Evolutionary conservation across 73 alveolate species (phyloP).

Genomic region (Paramecium octaurelia): DNA sequence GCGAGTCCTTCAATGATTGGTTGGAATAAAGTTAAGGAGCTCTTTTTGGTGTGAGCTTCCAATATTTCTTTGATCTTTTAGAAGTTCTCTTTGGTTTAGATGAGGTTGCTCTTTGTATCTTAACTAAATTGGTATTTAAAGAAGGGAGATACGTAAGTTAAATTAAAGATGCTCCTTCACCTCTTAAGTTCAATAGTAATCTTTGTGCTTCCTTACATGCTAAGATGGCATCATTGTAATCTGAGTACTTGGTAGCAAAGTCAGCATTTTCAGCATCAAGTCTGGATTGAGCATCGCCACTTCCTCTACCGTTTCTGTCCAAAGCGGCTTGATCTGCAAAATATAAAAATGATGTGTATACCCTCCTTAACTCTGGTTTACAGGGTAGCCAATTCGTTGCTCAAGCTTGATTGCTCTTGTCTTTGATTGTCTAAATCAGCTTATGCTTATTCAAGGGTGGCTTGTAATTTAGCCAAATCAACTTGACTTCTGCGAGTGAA

Average conservation of each 20-base stretch:
- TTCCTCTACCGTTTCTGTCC: conserved; percentile 35
- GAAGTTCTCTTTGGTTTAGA: conserved; percentile 40
- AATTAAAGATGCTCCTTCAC: conserved; percentile 37
- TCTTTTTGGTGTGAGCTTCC: conserved; percentile 41
- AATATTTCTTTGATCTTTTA: conserved; percentile 42
- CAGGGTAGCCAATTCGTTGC: not conserved
- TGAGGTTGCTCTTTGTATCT: conserved; percentile 19
- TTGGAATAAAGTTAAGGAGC: not conserved
- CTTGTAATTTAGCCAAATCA: conserved; percentile 25
- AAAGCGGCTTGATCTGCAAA: conserved; percentile 19
- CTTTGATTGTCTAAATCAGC: conserved; percentile 19
- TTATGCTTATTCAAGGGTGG: conserved; percentile 35
- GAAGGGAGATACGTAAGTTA: not conserved
- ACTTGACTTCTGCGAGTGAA: conserved; percentile 36
- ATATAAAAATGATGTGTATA: not conserved
- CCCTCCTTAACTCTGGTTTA: conserved; percentile 12
- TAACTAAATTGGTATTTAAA: not conserved
- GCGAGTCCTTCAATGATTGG: conserved; percentile 52
- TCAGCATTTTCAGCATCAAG: conserved; percentile 29
- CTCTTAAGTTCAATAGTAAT: conserved; percentile 18
- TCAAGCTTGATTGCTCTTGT: not conserved
- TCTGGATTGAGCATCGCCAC: conserved; percentile 13
- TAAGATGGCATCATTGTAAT: conserved; percentile 33
- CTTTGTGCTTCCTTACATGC: conserved; percentile 52
- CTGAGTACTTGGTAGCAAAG: not conserved